These are phyloP conservation scores for Nigrospora sphaerica DNA, from an alignment of 2,329 filamentous ascomycete species.

Conservation along the genomic window DNA sequence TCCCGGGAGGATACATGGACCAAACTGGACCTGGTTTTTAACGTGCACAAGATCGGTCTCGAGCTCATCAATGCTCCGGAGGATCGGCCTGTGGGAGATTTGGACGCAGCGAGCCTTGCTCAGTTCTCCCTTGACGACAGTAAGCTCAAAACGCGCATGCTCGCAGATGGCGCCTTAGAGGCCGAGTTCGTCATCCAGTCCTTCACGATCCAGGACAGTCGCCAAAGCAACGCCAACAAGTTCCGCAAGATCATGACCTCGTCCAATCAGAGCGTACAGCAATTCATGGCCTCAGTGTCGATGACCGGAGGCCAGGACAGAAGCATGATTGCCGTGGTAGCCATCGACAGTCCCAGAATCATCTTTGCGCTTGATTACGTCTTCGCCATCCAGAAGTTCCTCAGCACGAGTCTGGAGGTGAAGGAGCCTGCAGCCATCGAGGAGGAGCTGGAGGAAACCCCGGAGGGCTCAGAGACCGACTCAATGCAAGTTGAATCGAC, in stretches of 20 bases:
- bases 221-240: conserved; percentile 85
- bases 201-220: conserved; percentile 89
- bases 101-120: conserved; percentile 76
- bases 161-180: conserved; percentile 85
- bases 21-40: conserved; percentile 86
- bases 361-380: conserved; percentile 96
- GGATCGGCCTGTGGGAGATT: conserved; percentile 68
- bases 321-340: conserved; percentile 82
- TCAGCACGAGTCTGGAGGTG: conserved; percentile 62
- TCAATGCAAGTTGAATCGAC: conserved; percentile 44
- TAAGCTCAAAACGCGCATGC: conserved; percentile 83
- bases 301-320: conserved; percentile 80
- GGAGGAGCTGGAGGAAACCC: conserved; percentile 47
- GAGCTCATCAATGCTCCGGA: conserved; percentile 77
- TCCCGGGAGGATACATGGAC: conserved; percentile 72
- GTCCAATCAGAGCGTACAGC: conserved; percentile 89
- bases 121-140: conserved; percentile 93
- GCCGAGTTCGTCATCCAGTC: conserved; percentile 89
- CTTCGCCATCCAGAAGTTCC: conserved; percentile 79
- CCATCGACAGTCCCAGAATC: conserved; percentile 86
- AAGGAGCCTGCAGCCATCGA: conserved; percentile 51
- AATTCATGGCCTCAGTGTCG: conserved; percentile 95
- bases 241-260: conserved; percentile 98
- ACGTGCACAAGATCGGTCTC: conserved; percentile 77
- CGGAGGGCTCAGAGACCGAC: conserved; percentile 53